Evolutionary conservation across 139 green algal genomes (phyloP), one percentile per base, ranked within the genome.

Genomic region (Gonium pectorale): DNA sequence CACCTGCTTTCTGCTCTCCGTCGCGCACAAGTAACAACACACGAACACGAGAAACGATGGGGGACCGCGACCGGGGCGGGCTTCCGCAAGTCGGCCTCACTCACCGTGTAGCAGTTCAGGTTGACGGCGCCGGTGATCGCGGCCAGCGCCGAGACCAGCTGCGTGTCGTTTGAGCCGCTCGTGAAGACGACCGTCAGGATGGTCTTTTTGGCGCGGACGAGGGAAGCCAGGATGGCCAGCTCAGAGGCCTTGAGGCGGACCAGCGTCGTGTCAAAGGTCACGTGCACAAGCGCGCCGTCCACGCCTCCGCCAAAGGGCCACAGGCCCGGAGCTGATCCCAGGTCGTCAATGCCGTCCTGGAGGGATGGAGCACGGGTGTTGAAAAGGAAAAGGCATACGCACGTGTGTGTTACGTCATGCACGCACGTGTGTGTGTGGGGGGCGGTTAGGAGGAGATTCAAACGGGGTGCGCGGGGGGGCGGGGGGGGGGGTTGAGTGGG

Each of bases 241-340:
- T 27, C 6, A 11, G 1, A 4, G 22, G 56, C 27, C 2, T 1
- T 8, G 13, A 81, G 37, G 24, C 27, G 27, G 0, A 38, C 40
- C 37, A 81, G 52, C 1, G 74, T 81, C 38, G 54, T 81, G 74
- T 81, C 74, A 40, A 56, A 81, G 0, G 11, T 38, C 74, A 81
- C 54, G 59, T 81, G 74, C 35, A 81, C 54, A 24, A 69, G 54
- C 0, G 74, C 35, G 54, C 74, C 74, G 11, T 70, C 40, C 15
- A 81, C 56, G 26, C 24, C 29, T 5, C 56, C 24, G 46, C 43
- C 43, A 29, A 13, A 37, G 1, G 56, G 38, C 56, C 40, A 70
- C 7, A 54, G 44, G 22, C 11, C 5, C 13, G 56, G 21, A 0
- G 56, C 7, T 9, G n/a, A 31, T 13, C 74, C 74, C 11, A 81